Evolutionary conservation across 768 basidiomycete species (phyloP), one percentile per base, ranked within the genome.

Genomic region (Boletus reticulatus): DNA sequence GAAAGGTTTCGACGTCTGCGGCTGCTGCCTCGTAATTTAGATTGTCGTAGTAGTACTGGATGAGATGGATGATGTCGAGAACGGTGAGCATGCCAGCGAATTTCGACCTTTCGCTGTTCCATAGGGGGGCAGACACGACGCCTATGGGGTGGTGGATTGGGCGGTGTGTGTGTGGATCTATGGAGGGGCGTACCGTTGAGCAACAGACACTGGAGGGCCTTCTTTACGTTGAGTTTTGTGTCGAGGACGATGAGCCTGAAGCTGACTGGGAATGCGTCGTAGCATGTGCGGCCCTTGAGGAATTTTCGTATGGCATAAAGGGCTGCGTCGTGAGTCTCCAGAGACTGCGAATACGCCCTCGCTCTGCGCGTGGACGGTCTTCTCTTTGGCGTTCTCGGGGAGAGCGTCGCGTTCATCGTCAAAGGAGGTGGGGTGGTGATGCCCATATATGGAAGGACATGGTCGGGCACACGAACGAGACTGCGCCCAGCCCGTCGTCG

Each of bases 81-180:
- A 98, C 93, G 10, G 97, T 99, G 67, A 99, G 89, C 96, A 99
- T 98, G 57, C 97, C 97, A 10, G 93, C 92, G 66, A 99, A 99
- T 41, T 79, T 84, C 6, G 92, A 95, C 57, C 83, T 84, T 60
- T 94, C 91, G 71, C 94, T 96, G 76, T 98, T 96, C 93, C 96
- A 99, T 24, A 99, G 78, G 13, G 97, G 96, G 0, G 97, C 97
- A 6, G 97, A 98, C 20, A 98, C 95, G 56, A 98, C 95, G 58
- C 94, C 96, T 97, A 69, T 8, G 43, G 49, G 37, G 50, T 19
- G 36, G 31, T 22, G 27, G 44, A 19, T 38, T 56, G 38, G 48
- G 6, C 3, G 20, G 1, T 1, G 41, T 19, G 42, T 19, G 29
- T 1, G 12, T 6, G 22, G 43, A 50, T 17, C 45, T 6, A 59